phyloP scores from a whole-genome alignment of 192 early-diverging fungal genomes.

The Linnemannia exigua region DNA sequence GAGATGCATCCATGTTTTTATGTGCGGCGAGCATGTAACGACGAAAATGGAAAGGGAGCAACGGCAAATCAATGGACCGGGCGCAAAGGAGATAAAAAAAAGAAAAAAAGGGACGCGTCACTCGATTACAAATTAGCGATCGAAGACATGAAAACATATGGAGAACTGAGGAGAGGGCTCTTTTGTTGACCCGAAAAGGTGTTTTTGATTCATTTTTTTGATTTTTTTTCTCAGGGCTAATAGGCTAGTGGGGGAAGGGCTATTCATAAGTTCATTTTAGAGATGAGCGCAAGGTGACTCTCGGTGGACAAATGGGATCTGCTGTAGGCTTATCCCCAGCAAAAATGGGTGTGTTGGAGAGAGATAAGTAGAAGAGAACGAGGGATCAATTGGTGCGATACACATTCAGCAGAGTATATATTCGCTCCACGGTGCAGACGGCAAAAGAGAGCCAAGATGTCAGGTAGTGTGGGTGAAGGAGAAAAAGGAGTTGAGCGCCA shows the following conservation, averaged over 20 bases:
- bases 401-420: no score
- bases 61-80: slow-evolving; percentile 10
- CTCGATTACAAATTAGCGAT: slow-evolving; percentile 8
- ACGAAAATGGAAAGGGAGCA: background rate
- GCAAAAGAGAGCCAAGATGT: background rate
- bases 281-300: background rate
- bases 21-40: background rate
- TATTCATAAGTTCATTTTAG: background rate
- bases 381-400: no score
- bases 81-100: no score
- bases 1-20: background rate
- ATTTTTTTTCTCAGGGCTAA: background rate
- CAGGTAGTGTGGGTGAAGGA: background rate
- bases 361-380: no score
- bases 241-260: background rate
- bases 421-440: no score
- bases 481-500: slow-evolving; percentile 1
- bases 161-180: background rate
- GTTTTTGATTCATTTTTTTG: background rate
- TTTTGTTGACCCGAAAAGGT: background rate
- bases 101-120: slow-evolving; percentile 3
- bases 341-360: background rate
- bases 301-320: background rate
- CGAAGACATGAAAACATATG: background rate
- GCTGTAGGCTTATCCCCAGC: background rate